Evolutionary conservation across 441 rosid genomes (phyloP), one percentile per base, ranked within the genome.

Genomic region (Gossypium trilobum): DNA sequence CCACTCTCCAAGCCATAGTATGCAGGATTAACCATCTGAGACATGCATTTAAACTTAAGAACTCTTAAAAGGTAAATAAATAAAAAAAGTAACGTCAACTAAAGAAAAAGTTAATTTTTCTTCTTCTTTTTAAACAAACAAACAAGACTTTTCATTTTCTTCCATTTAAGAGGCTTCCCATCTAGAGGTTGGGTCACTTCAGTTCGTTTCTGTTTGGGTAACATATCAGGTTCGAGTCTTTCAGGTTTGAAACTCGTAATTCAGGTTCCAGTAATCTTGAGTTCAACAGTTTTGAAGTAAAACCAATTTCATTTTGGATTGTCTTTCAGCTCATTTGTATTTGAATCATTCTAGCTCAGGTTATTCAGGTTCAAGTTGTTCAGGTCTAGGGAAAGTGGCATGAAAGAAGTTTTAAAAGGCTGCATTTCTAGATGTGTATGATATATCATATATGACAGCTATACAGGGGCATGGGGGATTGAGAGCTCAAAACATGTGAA

Each of bases 1-100:
- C 87, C 84, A 71, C 84, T 84, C 75, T 92, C 98, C 82, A 95
- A 83, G 60, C 97, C 97, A 75, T 95, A 91, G 86, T 92, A 95
- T 23, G 99, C 95, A 67, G 99, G 99, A 91, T 95, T 95, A 67
- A 90, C 90, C 89, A 87, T 89, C 99, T 95, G 88, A 75, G 78
- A 73, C 27, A 36, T 14, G 67, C 16, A 71, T 57, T 25, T 22
- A 39, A 33, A 1, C 59, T 27, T 64, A n/a, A 64, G 48, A 77
- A 51, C 25, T 60, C 51, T 10, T 7, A 1, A 22, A 33, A 64
- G 55, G 33, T 11, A 52, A 52, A 25, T 6, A 20, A 20, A 55
- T 2, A 20, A 65, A 51, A 19, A 76, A 73, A 73, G 17, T 31
- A n/a, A 20, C 4, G 44, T 23, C 44, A 29, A 1, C 29, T 1